Conservation (phyloP, 2,329 filamentous ascomycete genomes). For the Penicillium sclerotiorum region DNA sequence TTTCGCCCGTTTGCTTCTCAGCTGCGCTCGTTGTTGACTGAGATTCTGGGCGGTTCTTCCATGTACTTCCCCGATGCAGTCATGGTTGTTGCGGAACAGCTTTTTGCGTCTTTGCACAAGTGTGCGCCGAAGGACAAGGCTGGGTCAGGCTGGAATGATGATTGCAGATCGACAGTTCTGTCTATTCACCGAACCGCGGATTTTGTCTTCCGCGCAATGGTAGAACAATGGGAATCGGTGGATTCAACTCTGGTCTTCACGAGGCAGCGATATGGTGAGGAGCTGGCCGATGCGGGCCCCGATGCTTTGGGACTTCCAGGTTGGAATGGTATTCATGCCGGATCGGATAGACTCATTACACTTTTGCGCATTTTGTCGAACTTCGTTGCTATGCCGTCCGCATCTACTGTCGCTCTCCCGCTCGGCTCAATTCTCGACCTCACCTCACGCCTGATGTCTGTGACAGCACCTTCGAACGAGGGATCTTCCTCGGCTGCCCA, state of each 20-base stretch:
- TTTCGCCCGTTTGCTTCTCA: constrained; percentile 75
- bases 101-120: constrained; percentile 73
- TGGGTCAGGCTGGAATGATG: constrained; percentile 75
- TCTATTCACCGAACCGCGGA: constrained; percentile 73
- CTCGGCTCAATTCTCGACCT: constrained; percentile 70
- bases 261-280: constrained; percentile 39
- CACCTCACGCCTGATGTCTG: constrained; percentile 68
- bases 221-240: constrained; percentile 79
- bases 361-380: constrained; percentile 67
- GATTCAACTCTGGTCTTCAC: constrained; percentile 44
- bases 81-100: constrained; percentile 60
- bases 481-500: constrained; percentile 55
- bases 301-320: constrained; percentile 58
- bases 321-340: constrained; percentile 77
- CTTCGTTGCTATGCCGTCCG: constrained; percentile 66
- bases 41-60: constrained; percentile 62
- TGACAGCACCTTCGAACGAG: constrained; percentile 56
- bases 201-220: constrained; percentile 73
- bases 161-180: constrained; percentile 63
- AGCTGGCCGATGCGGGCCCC: constrained; percentile 40
- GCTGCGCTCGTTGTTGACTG: constrained; percentile 62
- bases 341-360: constrained; percentile 68
- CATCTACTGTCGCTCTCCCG: constrained; percentile 66
- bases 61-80: constrained; percentile 58
- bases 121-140: constrained; percentile 79